Conservation (phyloP, 768 basidiomycete species). For the Phlegmacium glaucopus region DNA sequence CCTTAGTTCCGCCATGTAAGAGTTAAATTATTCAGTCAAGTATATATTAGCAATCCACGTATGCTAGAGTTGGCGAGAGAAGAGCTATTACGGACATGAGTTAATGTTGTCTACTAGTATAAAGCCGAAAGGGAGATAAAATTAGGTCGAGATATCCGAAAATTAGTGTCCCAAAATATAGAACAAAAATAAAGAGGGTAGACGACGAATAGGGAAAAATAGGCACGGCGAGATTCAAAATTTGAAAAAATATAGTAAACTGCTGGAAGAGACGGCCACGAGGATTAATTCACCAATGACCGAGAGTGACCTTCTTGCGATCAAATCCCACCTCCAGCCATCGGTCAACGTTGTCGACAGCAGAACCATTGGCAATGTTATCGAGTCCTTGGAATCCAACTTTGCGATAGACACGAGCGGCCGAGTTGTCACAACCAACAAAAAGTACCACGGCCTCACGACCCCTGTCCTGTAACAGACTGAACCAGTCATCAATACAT, state of each 20-base stretch:
- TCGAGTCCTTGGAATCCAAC: slow-evolving; percentile 65
- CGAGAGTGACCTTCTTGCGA: slow-evolving; percentile 40
- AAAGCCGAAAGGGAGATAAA: no score
- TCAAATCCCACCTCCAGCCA: slow-evolving; percentile 72
- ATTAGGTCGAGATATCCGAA: no score
- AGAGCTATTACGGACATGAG: no score
- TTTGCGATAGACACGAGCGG: slow-evolving; percentile 53
- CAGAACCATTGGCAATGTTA: slow-evolving; percentile 12
- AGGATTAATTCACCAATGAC: slow-evolving; percentile 56
- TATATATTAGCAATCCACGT: no score
- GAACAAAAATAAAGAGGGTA: no score
- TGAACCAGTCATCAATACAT: not conserved
- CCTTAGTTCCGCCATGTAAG: no score
- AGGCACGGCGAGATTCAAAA: not conserved
- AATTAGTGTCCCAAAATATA: no score
- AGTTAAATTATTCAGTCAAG: no score
- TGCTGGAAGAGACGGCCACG: not conserved
- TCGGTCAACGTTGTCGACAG: slow-evolving; percentile 37
- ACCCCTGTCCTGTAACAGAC: slow-evolving; percentile 14
- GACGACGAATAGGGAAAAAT: no score
- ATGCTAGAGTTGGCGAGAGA: no score
- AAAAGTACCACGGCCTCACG: slow-evolving; percentile 60
- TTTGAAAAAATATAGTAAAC: not conserved
- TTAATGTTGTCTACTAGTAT: no score
- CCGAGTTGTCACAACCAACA: slow-evolving; percentile 55